phyloP scores from a whole-genome alignment of 2,329 filamentous ascomycete species.

The Epichloe sibirici region DNA sequence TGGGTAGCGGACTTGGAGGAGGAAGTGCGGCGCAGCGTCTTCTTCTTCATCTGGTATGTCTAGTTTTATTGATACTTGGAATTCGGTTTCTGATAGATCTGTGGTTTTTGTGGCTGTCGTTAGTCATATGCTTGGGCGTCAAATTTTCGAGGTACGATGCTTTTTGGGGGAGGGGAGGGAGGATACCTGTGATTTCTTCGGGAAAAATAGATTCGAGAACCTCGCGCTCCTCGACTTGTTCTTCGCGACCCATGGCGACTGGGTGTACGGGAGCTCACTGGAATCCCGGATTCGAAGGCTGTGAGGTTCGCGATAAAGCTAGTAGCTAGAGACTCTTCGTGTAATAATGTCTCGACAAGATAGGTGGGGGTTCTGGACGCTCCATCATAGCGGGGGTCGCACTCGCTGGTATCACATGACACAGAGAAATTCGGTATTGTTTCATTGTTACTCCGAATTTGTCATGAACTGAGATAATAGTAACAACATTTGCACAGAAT shows the following conservation, averaged over 20 bases:
- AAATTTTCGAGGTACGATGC: no score
- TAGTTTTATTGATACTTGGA: slow-evolving; percentile 72
- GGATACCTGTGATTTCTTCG: slow-evolving; percentile 80
- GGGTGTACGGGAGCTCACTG: background rate
- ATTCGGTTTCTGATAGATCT: slow-evolving; percentile 88
- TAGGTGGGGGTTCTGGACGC: slow-evolving; percentile 12
- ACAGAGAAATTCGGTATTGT: no score
- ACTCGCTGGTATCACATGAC: no score
- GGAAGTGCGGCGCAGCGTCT: slow-evolving; percentile 54
- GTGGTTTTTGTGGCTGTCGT: slow-evolving; percentile 2
- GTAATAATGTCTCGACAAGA: no score
- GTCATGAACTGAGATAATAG: no score
- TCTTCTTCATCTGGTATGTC: slow-evolving; percentile 58
- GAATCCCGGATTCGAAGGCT: background rate
- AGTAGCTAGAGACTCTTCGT: background rate
- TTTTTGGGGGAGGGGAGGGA: no score
- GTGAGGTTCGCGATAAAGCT: background rate
- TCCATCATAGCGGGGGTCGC: slow-evolving; percentile 16
- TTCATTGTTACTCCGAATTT: no score
- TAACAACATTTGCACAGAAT: no score
- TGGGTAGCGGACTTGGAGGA: slow-evolving; percentile 83
- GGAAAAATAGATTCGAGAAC: slow-evolving; percentile 97
- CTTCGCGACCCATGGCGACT: slow-evolving; percentile 56
- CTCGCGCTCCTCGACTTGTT: slow-evolving; percentile 91
- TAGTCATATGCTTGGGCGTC: no score